phyloP scores from a whole-genome alignment of 345 rosid species.

The Alliaria petiolata region DNA sequence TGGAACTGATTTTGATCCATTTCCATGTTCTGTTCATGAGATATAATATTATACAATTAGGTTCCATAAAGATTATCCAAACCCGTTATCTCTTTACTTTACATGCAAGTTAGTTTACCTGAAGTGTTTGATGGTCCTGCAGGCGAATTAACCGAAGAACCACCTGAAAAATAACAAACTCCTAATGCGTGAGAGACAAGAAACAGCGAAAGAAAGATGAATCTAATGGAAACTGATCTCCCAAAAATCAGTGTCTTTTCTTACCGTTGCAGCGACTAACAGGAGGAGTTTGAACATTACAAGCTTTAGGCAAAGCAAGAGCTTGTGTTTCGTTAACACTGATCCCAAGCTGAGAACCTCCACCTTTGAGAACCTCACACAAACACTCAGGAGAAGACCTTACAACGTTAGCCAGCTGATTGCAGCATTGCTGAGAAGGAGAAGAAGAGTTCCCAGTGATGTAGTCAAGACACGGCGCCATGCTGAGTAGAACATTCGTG shows the following conservation, averaged over 20 bases:
- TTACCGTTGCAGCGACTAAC: slow-evolving; percentile 62
- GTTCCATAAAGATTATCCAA: background rate
- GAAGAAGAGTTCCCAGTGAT: slow-evolving; percentile 60
- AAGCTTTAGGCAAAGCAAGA: slow-evolving; percentile 63
- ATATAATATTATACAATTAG: background rate
- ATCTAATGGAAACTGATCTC: background rate
- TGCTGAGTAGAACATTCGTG: slow-evolving; percentile 48
- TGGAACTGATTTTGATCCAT: slow-evolving; percentile 53
- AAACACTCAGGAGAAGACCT: slow-evolving; percentile 69
- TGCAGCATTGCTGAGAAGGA: slow-evolving; percentile 71
- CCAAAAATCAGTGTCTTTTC: background rate
- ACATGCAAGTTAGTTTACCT: slow-evolving; percentile 41
- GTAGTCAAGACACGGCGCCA: slow-evolving; percentile 70
- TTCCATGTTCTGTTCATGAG: slow-evolving; percentile 33
- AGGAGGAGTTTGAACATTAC: slow-evolving; percentile 82
- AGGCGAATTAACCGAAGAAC: slow-evolving; percentile 41
- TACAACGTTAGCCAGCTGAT: slow-evolving; percentile 60
- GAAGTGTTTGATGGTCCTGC: slow-evolving; percentile 46
- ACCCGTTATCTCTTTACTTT: background rate
- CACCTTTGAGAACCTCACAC: slow-evolving; percentile 61
- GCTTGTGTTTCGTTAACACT: slow-evolving; percentile 62
- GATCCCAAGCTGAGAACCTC: slow-evolving; percentile 62
- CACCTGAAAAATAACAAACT: background rate
- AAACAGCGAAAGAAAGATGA: background rate
- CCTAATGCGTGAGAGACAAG: background rate